Conservation (phyloP, 2,329 filamentous ascomycete genomes). For the Aspergillus flavus region DNA sequence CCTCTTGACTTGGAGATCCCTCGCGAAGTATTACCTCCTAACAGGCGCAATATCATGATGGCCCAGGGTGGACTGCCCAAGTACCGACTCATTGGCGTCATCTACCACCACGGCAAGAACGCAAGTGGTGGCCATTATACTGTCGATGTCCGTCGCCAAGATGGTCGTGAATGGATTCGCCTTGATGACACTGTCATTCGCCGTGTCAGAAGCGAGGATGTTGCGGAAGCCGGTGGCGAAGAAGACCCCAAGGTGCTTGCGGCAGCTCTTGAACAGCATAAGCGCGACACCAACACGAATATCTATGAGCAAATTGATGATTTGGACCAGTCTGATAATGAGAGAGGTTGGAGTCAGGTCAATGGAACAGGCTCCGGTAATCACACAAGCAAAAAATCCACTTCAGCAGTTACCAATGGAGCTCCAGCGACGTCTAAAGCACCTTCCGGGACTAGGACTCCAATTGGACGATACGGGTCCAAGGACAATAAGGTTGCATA, state of each 20-base stretch:
- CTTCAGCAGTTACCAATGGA: slow-evolving; percentile 65
- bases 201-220: slow-evolving; percentile 82
- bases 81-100: slow-evolving; percentile 84
- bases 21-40: slow-evolving; percentile 79
- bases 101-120: slow-evolving; percentile 97
- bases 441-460: slow-evolving; percentile 60
- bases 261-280: slow-evolving; percentile 67
- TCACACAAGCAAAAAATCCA: slow-evolving; percentile 70
- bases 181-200: slow-evolving; percentile 92
- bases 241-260: slow-evolving; percentile 73
- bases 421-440: slow-evolving; percentile 55
- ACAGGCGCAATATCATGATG: slow-evolving; percentile 67
- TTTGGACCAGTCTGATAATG: slow-evolving; percentile 65
- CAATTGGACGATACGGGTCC: slow-evolving; percentile 60
- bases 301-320: slow-evolving; percentile 70
- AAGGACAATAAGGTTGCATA: slow-evolving; percentile 98
- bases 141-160: slow-evolving; percentile 92
- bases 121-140: slow-evolving; percentile 97
- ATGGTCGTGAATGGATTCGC: slow-evolving; percentile 93
- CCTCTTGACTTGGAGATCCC: slow-evolving; percentile 93
- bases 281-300: slow-evolving; percentile 63
- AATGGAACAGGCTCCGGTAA: slow-evolving; percentile 57
- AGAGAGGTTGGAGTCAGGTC: slow-evolving; percentile 79
- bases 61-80: slow-evolving; percentile 72
- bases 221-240: slow-evolving; percentile 81